These are phyloP conservation scores for Trichoderma sp. DNA, from an alignment of 2,329 filamentous ascomycete genomes.

Conservation along the genomic window DNA sequence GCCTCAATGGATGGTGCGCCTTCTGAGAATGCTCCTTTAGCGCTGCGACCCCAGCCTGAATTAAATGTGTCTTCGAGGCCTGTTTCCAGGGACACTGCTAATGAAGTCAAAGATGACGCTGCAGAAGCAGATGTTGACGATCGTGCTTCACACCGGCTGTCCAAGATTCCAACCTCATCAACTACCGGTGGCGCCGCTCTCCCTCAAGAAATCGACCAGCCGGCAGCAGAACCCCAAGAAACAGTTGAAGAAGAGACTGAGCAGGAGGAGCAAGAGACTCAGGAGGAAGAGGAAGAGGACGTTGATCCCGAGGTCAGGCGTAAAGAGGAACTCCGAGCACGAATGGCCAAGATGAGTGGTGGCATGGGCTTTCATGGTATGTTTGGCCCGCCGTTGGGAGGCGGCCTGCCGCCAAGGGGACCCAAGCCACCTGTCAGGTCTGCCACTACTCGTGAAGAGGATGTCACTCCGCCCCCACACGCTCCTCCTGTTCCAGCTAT, in stretches of 20 bases:
- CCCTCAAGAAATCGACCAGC: constrained; percentile 61
- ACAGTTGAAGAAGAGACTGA: constrained; percentile 56
- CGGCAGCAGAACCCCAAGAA: constrained; percentile 7
- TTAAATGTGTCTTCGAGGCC: constrained; percentile 62
- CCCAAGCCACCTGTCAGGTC: constrained; percentile 47
- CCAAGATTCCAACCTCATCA: constrained; percentile 46
- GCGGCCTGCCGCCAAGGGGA: constrained; percentile 60
- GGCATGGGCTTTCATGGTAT: constrained; percentile 97
- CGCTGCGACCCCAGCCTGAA: constrained; percentile 61
- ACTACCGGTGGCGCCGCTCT: constrained; percentile 33
- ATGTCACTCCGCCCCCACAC: constrained; percentile 47
- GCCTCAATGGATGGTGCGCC: constrained; percentile 54
- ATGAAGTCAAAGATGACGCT: constrained; percentile 62
- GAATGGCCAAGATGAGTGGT: constrained; percentile 98
- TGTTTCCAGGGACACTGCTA: constrained; percentile 66
- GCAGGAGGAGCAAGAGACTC: constrained; percentile 60
- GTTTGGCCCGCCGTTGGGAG: constrained; percentile 68
- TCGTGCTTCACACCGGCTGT: constrained; percentile 50
- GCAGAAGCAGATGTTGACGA: constrained; percentile 78
- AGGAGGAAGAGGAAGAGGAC: constrained; percentile 80
- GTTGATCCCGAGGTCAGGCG: constrained; percentile 85
- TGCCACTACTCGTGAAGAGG: constrained; percentile 51
- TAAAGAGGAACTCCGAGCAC: constrained; percentile 84
- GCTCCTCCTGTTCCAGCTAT: constrained; percentile 60
- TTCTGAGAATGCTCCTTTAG: constrained; percentile 46